Base-by-base conservation (phyloP, 768 basidiomycete genomes). In the Mycena polygramma region DNA sequence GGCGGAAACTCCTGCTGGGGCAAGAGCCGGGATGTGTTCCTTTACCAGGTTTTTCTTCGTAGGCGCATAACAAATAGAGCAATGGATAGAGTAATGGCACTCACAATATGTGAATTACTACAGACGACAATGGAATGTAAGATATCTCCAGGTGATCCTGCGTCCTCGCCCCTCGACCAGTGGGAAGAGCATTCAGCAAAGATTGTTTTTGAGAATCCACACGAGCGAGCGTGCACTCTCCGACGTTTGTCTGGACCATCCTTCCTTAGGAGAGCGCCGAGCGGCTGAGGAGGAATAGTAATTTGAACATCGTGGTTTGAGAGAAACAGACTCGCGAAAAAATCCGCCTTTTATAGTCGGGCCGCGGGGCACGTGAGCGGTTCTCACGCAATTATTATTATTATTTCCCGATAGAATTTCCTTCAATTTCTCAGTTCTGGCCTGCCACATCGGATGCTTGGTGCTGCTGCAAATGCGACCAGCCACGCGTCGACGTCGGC, bases 241-340 rank as follows among this genome's bases (percentile, higher is more conserved):
- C 92, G 91, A 93, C 93, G 88, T 85, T 91, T 94, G 93, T 94
- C 93, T 94, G 93, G 93, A 91, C 93, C 87, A 82, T 90, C 90
- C 87, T 84, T 88, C 87, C 91, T 83, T 89, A 77, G 6, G 74
- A 70, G 75, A 71, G 73, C 73, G 81, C 79, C 74, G 75, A 77
- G 71, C 75, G 83, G 79, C 79, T 81, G 83, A 81, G 81, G 80
- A 83, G 86, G 90, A 87, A 92, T 83, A 89, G 93, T 88, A 94
- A 94, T 94, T 94, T 91, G 86, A 81, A 91, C 92, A 90, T 88
- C 93, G 91, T 82, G 79, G 80, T 75, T 77, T 82, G 70, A 61
- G 69, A 74, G 72, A 75, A 69, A 67, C 68, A 70, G 68, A 61
- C 14, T 46, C 2, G 11, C 20, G 58, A 63, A 68, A 36, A 51